phyloP scores from a whole-genome alignment of 495 filamentous ascomycete genomes.

The Staphylotrichum longicolle region DNA sequence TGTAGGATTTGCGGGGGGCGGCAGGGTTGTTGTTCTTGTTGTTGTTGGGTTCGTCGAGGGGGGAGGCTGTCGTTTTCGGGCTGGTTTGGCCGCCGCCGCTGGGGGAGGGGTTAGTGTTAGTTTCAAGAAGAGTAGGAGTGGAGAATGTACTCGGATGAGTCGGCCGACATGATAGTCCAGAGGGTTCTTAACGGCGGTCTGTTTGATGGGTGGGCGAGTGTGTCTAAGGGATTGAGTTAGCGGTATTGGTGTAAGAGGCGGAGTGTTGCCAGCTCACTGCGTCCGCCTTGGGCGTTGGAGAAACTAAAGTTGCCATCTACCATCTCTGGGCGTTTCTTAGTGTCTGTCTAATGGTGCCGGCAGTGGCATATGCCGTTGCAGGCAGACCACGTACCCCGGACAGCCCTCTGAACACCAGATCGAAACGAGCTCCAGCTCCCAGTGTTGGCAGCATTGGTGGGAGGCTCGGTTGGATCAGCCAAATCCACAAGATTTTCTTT shows the following conservation, averaged over 20 bases:
- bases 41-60: too few relatives aligned
- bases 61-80: neutral
- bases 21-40: neutral
- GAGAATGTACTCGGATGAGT: conserved; percentile 12
- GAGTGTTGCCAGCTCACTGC: neutral
- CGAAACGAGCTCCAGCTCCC: conserved; percentile 18
- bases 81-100: neutral
- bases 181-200: conserved; percentile 9
- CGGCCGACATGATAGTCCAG: conserved; percentile 16
- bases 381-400: conserved; percentile 4
- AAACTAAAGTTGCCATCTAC: conserved; percentile 14
- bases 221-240: neutral
- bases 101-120: neutral
- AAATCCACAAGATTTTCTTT: neutral
- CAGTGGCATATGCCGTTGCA: too few relatives aligned
- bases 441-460: neutral
- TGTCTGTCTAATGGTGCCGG: neutral
- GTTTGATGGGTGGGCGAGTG: neutral
- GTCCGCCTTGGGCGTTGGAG: neutral
- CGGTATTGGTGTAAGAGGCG: neutral
- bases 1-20: neutral
- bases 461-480: neutral
- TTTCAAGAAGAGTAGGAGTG: neutral
- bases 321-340: neutral
- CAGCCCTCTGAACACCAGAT: conserved; percentile 8